A percentile compares a stretch with the other conserved stretches of the same genome.
These are phyloP conservation scores for Lunularia cruciata DNA, from an alignment of 225 moss, liverwort and hornwort species.

Conservation along the genomic window DNA sequence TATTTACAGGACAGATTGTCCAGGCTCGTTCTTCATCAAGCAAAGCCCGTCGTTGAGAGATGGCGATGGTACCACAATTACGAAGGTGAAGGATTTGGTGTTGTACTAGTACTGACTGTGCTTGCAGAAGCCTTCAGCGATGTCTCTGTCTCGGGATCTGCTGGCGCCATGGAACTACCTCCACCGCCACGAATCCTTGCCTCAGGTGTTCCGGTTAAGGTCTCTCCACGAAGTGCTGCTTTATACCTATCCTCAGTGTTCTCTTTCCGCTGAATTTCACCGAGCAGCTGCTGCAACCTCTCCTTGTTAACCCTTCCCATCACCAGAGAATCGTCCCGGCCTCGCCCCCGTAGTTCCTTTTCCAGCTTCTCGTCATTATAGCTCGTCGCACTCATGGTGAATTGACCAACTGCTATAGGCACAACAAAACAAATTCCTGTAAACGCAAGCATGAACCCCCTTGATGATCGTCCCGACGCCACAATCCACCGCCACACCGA, in stretches of 20 bases:
- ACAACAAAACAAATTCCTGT: slow-evolving; percentile 66
- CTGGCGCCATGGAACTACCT: slow-evolving; percentile 61
- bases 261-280: slow-evolving; percentile 83
- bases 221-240: slow-evolving; percentile 91
- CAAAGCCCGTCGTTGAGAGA: too few relatives aligned
- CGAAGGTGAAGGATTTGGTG: background rate
- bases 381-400: slow-evolving; percentile 81
- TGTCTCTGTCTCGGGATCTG: slow-evolving; percentile 22
- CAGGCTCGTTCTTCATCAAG: too few relatives aligned
- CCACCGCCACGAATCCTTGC: slow-evolving; percentile 88
- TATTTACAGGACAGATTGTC: background rate
- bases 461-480: slow-evolving; percentile 66
- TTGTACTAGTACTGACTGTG: background rate
- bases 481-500: slow-evolving; percentile 89
- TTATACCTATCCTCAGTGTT: slow-evolving; percentile 87
- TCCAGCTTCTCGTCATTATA: slow-evolving; percentile 63
- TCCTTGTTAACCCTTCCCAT: slow-evolving; percentile 93
- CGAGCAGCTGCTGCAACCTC: slow-evolving; percentile 71
- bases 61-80: too few relatives aligned
- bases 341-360: slow-evolving; percentile 65
- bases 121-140: slow-evolving; percentile 4
- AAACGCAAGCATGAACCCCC: slow-evolving; percentile 73
- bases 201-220: slow-evolving; percentile 84
- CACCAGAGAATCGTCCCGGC: slow-evolving; percentile 73
- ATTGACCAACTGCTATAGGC: slow-evolving; percentile 78